Evolutionary conservation across 164 flowering plant genomes (phyloP), one percentile per base, ranked within the genome.

Genomic region (Magnolia changhungtana): DNA sequence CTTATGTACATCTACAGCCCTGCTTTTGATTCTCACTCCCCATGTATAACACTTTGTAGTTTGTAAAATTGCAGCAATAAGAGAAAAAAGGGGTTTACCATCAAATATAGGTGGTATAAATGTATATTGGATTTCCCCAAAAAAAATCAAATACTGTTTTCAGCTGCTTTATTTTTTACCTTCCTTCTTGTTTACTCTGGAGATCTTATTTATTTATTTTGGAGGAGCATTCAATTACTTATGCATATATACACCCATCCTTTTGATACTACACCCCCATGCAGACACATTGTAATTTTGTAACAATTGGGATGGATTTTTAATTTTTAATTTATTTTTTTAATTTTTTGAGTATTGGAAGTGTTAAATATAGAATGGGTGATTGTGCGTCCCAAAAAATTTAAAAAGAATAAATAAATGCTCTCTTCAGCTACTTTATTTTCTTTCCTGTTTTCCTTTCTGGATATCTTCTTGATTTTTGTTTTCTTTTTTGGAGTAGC

Each of bases 221-320:
- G 59, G 45, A 75, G 59, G 80, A 95, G 99, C 98, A 95, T 87
- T 96, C 59, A 55, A 7, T 1, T 55, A 55, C 59, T 55, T 16
- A 10, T 55, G 59, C 16, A 9, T 16, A 55, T 55, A 9, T 55
- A 9, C 16, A 55, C 59, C 59, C 59, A 5, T 55, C 14, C 11
- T 55, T 55, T 65, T 13, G 68, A 65, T 65, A 65, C 68, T 24
- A 23, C 27, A 65, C 68, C 23, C 65, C 29, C 68, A 65, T 65
- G 23, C 68, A 11, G 11, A 10, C 27, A 20, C 68, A 55, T 16
- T 55, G 59, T 10, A 55, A 55, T 9, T 10, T 16, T 55, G 59
- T 16, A 55, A 55, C 5, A 16, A 5, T 5, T 55, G 59, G 14
- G 11, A 55, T 55, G 14, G 16, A 9, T 55, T 16, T 23, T n/a